Base-by-base conservation (phyloP, 345 rosid genomes). In the Syzygium aqueum region DNA sequence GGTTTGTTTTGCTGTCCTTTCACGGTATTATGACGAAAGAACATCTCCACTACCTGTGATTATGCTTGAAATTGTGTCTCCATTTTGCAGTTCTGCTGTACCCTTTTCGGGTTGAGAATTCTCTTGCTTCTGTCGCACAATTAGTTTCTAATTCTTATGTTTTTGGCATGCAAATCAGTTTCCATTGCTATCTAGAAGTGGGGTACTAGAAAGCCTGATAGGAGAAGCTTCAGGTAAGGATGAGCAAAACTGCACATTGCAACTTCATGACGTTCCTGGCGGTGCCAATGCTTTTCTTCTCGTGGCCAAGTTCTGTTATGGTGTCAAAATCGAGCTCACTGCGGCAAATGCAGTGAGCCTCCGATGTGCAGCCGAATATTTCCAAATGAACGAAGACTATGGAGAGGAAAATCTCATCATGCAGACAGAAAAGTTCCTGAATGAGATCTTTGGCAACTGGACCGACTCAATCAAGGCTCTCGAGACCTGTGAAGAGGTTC, bases 361-460 rank as follows among this genome's bases (percentile, higher is more conserved):
- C 22, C 92, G 97, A 86, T 97, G 99, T 77, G 97, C 99, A 37
- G 96, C 98, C 21, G 97, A 96, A 91, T 93, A 93, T 92, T 95
- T 97, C 59, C 91, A 88, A 53, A 97, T 97, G 99, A 94, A 78
- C 37, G 99, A 97, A 59, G 94, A 95, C 33, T 93, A 91, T 13
- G 97, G 96, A 57, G 97, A 93, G 84, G 93, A 93, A 84, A 97
- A 97, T 89, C 97, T 97, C 90, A 92, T 95, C 25, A 16, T 88
- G 40, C 97, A 92, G 89, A 93, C 98, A 0, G 99, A 95, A 88
- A 92, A 37, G 85, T 96, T 95, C 84, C 93, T 97, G 16, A 91
- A 90, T 30, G 97, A 97, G 85, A 85, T 95, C 84, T 91, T 92
- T 22, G 88, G 91, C 9, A 92, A 87, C 89, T 97, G 99, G 99